Evolutionary conservation across 495 filamentous ascomycete species (phyloP).

Genomic region (Letharia lupina): DNA sequence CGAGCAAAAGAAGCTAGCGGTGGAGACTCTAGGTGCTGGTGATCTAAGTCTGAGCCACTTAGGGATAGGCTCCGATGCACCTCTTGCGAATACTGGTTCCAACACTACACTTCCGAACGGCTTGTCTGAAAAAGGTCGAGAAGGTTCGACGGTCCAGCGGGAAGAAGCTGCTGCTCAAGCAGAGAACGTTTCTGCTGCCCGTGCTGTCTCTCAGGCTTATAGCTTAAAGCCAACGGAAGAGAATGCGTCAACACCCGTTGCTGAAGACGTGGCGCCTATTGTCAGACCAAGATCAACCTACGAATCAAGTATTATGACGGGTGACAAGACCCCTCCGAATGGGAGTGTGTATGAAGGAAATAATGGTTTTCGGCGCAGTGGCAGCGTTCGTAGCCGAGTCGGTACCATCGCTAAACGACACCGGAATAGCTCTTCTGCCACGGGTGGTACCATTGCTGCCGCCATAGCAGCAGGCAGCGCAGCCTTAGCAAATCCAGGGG

Average conservation of each 20-base stretch:
- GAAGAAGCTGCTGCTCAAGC: slow-evolving; percentile 48
- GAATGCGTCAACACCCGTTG: slow-evolving; percentile 23
- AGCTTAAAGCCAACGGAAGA: slow-evolving; percentile 39
- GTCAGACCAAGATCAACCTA: slow-evolving; percentile 31
- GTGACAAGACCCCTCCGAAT: slow-evolving; percentile 55
- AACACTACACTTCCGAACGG: slow-evolving; percentile 37
- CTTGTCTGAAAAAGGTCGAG: slow-evolving; percentile 31
- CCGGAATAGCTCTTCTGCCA: slow-evolving; percentile 80
- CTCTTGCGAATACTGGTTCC: slow-evolving; percentile 30
- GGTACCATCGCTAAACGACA: slow-evolving; percentile 54
- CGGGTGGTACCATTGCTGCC: slow-evolving; percentile 60
- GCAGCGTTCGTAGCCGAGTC: slow-evolving; percentile 76
- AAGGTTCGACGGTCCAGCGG: slow-evolving; percentile 30
- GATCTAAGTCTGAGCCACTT: slow-evolving; percentile 81
- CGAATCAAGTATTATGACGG: slow-evolving; percentile 32
- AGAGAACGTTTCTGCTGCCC: slow-evolving; percentile 50
- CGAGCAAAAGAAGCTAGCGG: slow-evolving; percentile 60
- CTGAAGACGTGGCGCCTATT: slow-evolving; percentile 31
- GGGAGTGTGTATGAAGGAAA: slow-evolving; percentile 65
- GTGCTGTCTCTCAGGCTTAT: slow-evolving; percentile 55
- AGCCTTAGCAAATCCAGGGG: slow-evolving; percentile 55
- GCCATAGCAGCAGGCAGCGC: slow-evolving; percentile 56
- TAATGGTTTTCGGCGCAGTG: slow-evolving; percentile 55
- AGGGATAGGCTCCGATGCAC: slow-evolving; percentile 49
- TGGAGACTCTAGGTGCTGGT: slow-evolving; percentile 84